Evolutionary conservation across 2,329 filamentous ascomycete species (phyloP).

Genomic region (Trichophyton mentagrophytes): DNA sequence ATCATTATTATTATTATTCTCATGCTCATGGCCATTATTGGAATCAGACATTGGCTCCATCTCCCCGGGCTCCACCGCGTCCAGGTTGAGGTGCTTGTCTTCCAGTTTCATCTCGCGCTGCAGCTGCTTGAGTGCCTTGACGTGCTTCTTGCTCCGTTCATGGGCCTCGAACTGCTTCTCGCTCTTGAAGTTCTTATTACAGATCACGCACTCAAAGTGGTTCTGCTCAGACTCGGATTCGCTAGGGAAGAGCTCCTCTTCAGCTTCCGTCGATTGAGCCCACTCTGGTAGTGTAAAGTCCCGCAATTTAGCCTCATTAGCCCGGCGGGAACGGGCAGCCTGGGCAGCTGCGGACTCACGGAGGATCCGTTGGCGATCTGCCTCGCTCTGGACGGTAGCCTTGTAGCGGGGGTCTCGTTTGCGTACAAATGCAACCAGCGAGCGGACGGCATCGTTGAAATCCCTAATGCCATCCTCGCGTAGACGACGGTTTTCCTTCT

Average conservation of each 20-base stretch:
- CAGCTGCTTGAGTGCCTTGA: slow-evolving; percentile 71
- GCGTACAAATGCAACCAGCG: slow-evolving; percentile 73
- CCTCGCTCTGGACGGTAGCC: slow-evolving; percentile 62
- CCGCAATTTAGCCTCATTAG: slow-evolving; percentile 61
- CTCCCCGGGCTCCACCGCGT: slow-evolving; percentile 2
- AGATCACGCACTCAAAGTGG: slow-evolving; percentile 50
- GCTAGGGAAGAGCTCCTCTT: slow-evolving; percentile 34
- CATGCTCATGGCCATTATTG: background rate
- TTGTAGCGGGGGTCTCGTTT: slow-evolving; percentile 83
- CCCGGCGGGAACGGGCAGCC: slow-evolving; percentile 67
- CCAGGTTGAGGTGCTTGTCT: slow-evolving; percentile 40
- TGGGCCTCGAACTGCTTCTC: slow-evolving; percentile 84
- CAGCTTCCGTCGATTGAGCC: slow-evolving; percentile 48
- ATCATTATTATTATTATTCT: background rate
- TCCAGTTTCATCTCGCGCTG: slow-evolving; percentile 73
- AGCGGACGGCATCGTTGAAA: slow-evolving; percentile 84
- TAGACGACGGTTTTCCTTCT: slow-evolving; percentile 81
- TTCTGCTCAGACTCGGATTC: slow-evolving; percentile 40
- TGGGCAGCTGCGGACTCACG: slow-evolving; percentile 71
- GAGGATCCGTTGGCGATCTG: slow-evolving; percentile 64
- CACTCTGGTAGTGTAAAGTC: slow-evolving; percentile 57
- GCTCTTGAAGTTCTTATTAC: slow-evolving; percentile 64
- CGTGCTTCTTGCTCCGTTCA: slow-evolving; percentile 92
- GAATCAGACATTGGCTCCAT: background rate
- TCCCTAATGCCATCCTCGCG: slow-evolving; percentile 72